Conservation (phyloP, 352 stramenopile species). For the Phytophthora kernoviae region DNA sequence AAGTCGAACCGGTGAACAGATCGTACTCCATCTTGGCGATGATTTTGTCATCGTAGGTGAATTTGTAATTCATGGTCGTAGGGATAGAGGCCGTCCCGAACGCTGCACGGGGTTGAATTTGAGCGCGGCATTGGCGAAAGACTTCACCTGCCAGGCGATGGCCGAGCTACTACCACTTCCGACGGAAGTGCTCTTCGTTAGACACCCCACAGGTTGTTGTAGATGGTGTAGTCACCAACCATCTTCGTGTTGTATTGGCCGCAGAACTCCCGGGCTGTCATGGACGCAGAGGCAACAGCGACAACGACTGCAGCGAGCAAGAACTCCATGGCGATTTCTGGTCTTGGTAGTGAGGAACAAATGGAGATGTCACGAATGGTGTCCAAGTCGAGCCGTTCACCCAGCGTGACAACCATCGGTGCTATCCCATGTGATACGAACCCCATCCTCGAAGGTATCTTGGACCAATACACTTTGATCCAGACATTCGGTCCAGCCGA, state of each 20-base stretch:
- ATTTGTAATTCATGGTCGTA: slow-evolving; percentile 42
- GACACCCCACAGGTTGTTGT: slow-evolving; percentile 53
- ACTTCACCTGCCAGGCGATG: slow-evolving; percentile 49
- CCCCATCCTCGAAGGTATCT: slow-evolving; percentile 12
- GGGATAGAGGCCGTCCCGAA: slow-evolving; percentile 38
- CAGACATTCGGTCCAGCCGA: no score
- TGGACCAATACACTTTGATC: no score
- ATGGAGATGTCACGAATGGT: slow-evolving; percentile 11
- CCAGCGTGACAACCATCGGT: no score
- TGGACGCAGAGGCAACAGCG: slow-evolving; percentile 17
- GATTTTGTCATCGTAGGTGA: slow-evolving; percentile 39
- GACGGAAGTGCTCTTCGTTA: slow-evolving; percentile 47
- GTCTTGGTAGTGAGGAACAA: slow-evolving; percentile 7
- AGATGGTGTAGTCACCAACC: slow-evolving; percentile 45
- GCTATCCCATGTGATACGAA: neutral
- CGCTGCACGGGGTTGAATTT: slow-evolving; percentile 39
- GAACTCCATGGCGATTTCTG: slow-evolving; percentile 27
- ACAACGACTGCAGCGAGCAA: slow-evolving; percentile 13
- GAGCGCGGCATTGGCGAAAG: slow-evolving; percentile 49
- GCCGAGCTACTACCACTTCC: slow-evolving; percentile 27
- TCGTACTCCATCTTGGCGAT: slow-evolving; percentile 51
- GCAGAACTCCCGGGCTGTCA: slow-evolving; percentile 26
- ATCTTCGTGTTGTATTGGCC: slow-evolving; percentile 35
- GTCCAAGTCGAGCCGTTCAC: neutral
- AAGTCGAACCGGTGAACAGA: slow-evolving; percentile 35